A percentile compares a stretch with the other conserved stretches of the same genome.
Conservation (phyloP, 495 filamentous ascomycete genomes). For the Aspergillus saccharolyticus region DNA sequence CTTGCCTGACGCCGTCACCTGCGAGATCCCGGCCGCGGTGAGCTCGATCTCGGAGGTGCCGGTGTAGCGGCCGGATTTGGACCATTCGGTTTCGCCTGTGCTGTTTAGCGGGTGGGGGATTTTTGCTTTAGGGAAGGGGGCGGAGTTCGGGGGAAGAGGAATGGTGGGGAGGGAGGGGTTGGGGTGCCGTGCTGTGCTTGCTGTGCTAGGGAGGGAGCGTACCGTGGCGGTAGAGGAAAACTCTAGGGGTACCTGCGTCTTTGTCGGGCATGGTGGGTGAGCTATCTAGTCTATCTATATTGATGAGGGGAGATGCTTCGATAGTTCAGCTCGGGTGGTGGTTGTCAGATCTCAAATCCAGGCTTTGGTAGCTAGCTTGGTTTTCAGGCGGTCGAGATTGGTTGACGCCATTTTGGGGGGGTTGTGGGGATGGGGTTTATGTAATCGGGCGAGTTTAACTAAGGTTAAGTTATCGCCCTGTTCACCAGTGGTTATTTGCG, state of each 20-base stretch:
- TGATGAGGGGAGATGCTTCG: not conserved
- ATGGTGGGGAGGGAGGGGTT: not conserved
- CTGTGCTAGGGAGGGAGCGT: not conserved
- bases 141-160: too few species aligned
- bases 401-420: not conserved
- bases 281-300: not conserved
- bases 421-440: not conserved
- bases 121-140: not conserved
- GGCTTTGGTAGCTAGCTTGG: too few species aligned
- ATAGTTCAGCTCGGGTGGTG: not conserved
- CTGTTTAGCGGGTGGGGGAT: not conserved
- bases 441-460: not conserved
- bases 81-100: conserved; percentile 79
- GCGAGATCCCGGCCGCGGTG: conserved; percentile 65
- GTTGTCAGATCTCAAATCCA: not conserved
- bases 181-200: too few species aligned
- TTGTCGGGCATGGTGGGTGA: conserved; percentile 37
- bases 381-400: not conserved
- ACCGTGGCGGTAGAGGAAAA: conserved; percentile 39
- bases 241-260: conserved; percentile 39
- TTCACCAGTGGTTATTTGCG: not conserved
- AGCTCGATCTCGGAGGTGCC: conserved; percentile 77
- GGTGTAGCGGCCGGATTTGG: conserved; percentile 78
- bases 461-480: too few species aligned
- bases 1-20: conserved; percentile 63